phyloP scores from a whole-genome alignment of 148 eudicot genomes.

The Beta vulgaris region DNA sequence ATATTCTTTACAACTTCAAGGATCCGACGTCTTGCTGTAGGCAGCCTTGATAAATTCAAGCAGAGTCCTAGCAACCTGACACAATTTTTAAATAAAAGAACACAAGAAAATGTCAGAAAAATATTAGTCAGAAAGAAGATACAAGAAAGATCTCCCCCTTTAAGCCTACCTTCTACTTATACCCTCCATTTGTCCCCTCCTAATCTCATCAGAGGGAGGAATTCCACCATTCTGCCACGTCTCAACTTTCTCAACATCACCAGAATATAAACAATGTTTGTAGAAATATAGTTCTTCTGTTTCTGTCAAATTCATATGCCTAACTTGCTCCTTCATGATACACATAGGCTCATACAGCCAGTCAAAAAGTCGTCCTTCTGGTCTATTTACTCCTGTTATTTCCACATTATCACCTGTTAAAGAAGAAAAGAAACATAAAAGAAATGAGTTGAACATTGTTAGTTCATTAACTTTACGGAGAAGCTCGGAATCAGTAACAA shows the following conservation, averaged over 20 bases:
- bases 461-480: neutral
- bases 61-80: slow-evolving; percentile 31
- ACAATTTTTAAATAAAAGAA: neutral
- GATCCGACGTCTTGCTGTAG: slow-evolving; percentile 28
- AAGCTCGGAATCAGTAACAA: neutral
- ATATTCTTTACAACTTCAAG: slow-evolving; percentile 26
- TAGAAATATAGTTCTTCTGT: slow-evolving; percentile 28
- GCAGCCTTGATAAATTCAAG: slow-evolving; percentile 26
- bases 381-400: slow-evolving; percentile 29
- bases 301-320: slow-evolving; percentile 24
- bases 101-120: neutral
- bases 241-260: slow-evolving; percentile 21
- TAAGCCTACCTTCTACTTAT: slow-evolving; percentile 27
- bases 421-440: neutral
- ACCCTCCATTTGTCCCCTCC: slow-evolving; percentile 26
- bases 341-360: slow-evolving; percentile 31
- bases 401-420: slow-evolving; percentile 25
- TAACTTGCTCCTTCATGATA: slow-evolving; percentile 27
- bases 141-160: neutral
- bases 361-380: slow-evolving; percentile 30
- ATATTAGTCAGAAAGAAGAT: neutral
- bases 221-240: slow-evolving; percentile 24
- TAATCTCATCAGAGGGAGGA: slow-evolving; percentile 24
- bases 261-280: slow-evolving; percentile 24
- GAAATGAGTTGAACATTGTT: neutral